Evolutionary conservation across 768 basidiomycete genomes (phyloP).

Genomic region (Mycena kentingensis): DNA sequence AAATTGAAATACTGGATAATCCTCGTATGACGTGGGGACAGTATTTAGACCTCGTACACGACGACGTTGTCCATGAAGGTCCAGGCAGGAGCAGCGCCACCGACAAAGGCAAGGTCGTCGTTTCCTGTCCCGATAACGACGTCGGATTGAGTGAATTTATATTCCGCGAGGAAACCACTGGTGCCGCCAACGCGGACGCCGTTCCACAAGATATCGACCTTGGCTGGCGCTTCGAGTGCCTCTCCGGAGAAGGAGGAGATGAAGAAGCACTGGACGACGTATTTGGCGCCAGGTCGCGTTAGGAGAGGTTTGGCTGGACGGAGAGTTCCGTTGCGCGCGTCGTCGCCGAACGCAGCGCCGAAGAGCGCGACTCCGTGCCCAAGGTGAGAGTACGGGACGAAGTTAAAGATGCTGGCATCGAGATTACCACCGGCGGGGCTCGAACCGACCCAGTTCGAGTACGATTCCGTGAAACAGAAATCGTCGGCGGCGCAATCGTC

Average conservation of each 20-base stretch:
- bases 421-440: conserved; percentile 36
- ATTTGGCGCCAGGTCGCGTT: conserved; percentile 40
- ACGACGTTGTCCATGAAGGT: conserved; percentile 49
- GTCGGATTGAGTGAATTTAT: conserved; percentile 37
- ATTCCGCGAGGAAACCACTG: conserved; percentile 37
- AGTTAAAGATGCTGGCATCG: conserved; percentile 50
- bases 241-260: conserved; percentile 40
- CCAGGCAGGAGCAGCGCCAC: conserved; percentile 50
- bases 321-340: conserved; percentile 42
- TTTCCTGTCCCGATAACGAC: conserved; percentile 41
- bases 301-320: conserved; percentile 32
- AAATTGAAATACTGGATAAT: no score
- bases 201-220: conserved; percentile 49
- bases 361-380: conserved; percentile 43
- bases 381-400: conserved; percentile 40
- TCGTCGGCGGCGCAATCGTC: conserved; percentile 35
- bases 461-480: conserved; percentile 44
- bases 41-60: conserved; percentile 26
- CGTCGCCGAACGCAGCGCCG: conserved; percentile 44
- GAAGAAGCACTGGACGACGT: conserved; percentile 47
- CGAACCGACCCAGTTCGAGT: conserved; percentile 43
- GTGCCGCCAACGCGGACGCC: conserved; percentile 35
- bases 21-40: no score
- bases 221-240: conserved; percentile 34
- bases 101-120: conserved; percentile 42